Base-by-base conservation (phyloP, 768 basidiomycete species). In the Amanita subjunquillea region DNA sequence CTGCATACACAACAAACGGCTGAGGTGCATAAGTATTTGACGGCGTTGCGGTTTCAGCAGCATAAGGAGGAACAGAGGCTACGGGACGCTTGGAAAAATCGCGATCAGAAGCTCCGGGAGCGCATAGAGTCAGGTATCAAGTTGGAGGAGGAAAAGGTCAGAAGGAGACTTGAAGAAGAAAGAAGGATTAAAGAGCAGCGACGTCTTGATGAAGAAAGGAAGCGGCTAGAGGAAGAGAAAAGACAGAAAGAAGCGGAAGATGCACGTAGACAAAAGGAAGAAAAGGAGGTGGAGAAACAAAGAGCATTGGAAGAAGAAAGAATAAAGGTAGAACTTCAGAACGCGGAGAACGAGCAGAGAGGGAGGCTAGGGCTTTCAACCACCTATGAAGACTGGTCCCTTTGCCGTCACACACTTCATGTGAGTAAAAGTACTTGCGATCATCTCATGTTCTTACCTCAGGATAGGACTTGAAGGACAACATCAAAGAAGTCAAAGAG, bases 101-200 rank as follows among this genome's bases (percentile, higher is more conserved):
- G 82, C 42, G 79, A 82, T 40, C 74, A 70, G 55, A 59, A 60
- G 47, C 66, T 80, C 36, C 81, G 79, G 69, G 71, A 78, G 25
- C 71, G 80, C 3, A 77, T 87, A 49, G 84, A 89, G 63, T 62
- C 55, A 2, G 79, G 73, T 6, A 88, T 89, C 55, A 75, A 75
- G 58, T 29, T 66, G 3, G 84, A 87, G 60, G 82, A 86, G 55
- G 82, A 80, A 27, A 83, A 79, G 54, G 64, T 76, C 20, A 72
- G 71, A 7, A 70, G 63, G 55, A 69, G 62, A 52, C 58, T 80
- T 37, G 83, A 82, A 53, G 80, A 74, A 20, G 85, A 87, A 63
- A 69, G 76, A 53, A 76, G 68, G 62, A 65, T 59, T 27, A 63
- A 64, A 17, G 77, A 77, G 53, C 77, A 77, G 59, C 65, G 57